A percentile compares a stretch with the other conserved stretches of the same genome.
phyloP scores from a whole-genome alignment of 148 eudicot genomes.

The Camellia sinensis region DNA sequence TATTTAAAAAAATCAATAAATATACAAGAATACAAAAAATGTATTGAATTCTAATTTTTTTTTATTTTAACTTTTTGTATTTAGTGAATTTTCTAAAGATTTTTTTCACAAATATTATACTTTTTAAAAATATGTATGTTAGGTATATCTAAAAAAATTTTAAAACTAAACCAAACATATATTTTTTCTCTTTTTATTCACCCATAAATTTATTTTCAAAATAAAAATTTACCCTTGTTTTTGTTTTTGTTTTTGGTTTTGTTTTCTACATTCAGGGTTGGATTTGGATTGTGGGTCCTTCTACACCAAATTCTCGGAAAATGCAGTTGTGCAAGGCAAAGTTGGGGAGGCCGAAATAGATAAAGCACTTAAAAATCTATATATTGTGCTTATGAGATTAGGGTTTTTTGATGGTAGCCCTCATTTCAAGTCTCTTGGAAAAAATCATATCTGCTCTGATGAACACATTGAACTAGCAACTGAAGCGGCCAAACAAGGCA shows the following conservation, averaged over 20 bases:
- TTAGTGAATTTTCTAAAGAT: no score
- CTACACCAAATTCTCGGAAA: slow-evolving; percentile 11
- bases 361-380: slow-evolving; percentile 22
- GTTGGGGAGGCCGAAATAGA: slow-evolving; percentile 25
- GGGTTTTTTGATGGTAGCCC: slow-evolving; percentile 36
- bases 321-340: slow-evolving; percentile 27
- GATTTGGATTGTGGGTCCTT: slow-evolving; percentile 34
- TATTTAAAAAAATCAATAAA: no score
- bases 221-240: not conserved
- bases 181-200: no score
- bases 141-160: no score
- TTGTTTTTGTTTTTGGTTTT: not conserved
- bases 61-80: no score
- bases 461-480: slow-evolving; percentile 23
- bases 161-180: no score
- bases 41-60: no score
- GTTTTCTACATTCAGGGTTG: slow-evolving; percentile 21
- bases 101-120: no score
- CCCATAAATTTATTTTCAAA: not conserved
- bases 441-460: slow-evolving; percentile 14
- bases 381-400: slow-evolving; percentile 25
- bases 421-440: not conserved
- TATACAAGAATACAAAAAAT: no score
- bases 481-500: slow-evolving; percentile 29
- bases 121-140: no score